Evolutionary conservation across 1,284 basidiomycete genomes (phyloP).

Genomic region (Exobasidium cylindrosporum): DNA sequence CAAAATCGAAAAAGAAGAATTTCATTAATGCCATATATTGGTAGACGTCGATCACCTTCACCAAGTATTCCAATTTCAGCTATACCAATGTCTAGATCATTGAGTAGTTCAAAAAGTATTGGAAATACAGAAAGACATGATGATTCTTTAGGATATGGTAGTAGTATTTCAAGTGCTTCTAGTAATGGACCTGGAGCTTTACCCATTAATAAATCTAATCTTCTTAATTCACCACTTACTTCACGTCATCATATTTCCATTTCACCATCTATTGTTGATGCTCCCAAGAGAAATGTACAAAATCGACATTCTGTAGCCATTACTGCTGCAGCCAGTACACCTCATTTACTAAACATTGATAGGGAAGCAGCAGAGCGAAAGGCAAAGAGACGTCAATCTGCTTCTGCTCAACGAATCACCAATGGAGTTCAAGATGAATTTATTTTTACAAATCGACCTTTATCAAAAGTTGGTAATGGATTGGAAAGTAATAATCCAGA

Average conservation of each 20-base stretch:
- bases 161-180: constrained; percentile 2
- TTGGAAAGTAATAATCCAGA: background rate
- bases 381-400: background rate
- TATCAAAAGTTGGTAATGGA: background rate
- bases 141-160: constrained; percentile 3
- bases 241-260: background rate
- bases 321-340: background rate
- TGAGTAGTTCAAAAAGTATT: constrained; percentile 2
- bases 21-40: background rate
- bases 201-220: background rate
- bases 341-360: background rate
- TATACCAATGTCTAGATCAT: background rate
- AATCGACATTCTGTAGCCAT: background rate
- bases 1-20: background rate
- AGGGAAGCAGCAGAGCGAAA: background rate
- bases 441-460: background rate
- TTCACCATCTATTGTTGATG: background rate
- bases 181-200: background rate
- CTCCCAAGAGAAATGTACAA: background rate
- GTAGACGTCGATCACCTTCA: background rate
- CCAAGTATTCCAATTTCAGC: background rate
- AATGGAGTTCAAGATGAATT: background rate
- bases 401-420: background rate
- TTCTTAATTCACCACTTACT: background rate
- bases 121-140: background rate